Evolutionary conservation across 2,329 filamentous ascomycete species (phyloP).

Genomic region (Stagonosporopsis tanaceti): DNA sequence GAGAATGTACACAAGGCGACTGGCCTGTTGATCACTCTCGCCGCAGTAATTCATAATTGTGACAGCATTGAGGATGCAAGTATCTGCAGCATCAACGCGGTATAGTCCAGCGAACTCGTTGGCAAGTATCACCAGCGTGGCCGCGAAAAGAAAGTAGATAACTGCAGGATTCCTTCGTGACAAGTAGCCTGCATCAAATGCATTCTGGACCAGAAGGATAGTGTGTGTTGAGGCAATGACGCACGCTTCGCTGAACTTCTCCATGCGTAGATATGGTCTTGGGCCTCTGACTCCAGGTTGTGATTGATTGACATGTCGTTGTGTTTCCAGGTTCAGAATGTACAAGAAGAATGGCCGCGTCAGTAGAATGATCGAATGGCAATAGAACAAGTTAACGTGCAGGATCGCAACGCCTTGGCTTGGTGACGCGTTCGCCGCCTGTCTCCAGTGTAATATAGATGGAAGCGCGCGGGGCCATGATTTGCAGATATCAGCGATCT

Average conservation of each 20-base stretch:
- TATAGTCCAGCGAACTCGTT: constrained; percentile 52
- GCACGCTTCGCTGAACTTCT: constrained; percentile 56
- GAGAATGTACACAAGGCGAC: constrained; percentile 49
- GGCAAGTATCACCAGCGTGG: constrained; percentile 50
- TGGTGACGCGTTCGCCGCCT: constrained; percentile 55
- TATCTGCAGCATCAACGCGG: constrained; percentile 43
- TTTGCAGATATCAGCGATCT: constrained; percentile 64
- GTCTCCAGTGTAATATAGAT: constrained; percentile 60
- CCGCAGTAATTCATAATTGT: constrained; percentile 53
- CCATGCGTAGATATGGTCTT: constrained; percentile 54
- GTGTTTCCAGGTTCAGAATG: constrained; percentile 58
- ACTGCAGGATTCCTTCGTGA: constrained; percentile 51
- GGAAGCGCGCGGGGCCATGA: constrained; percentile 61
- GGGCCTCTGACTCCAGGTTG: constrained; percentile 33
- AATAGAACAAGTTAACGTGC: constrained; percentile 68
- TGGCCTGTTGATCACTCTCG: constrained; percentile 52
- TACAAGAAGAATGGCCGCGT: constrained; percentile 71
- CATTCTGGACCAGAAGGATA: constrained; percentile 51
- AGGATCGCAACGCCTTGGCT: constrained; percentile 66
- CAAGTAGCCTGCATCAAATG: constrained; percentile 52
- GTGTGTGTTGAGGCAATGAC: constrained; percentile 53
- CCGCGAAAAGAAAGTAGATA: constrained; percentile 54
- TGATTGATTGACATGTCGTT: constrained; percentile 43
- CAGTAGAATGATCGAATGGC: constrained; percentile 69
- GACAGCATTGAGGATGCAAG: constrained; percentile 49